Conservation (phyloP, 108 stramenopile genomes). For the Fragilariopsis cylindrus region DNA sequence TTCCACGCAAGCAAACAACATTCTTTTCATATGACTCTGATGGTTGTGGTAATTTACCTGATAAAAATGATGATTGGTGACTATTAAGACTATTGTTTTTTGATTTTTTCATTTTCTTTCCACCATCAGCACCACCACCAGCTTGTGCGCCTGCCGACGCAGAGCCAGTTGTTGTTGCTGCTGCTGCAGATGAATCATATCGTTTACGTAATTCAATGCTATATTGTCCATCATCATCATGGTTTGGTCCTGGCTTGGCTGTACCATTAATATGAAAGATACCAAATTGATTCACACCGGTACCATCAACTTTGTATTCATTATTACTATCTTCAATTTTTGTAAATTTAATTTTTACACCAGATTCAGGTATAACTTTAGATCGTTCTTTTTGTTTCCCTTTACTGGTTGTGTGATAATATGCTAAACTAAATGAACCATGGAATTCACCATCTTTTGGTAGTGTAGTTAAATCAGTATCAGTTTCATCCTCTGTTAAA, state of each 20-base stretch:
- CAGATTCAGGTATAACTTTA: slow-evolving; percentile 68
- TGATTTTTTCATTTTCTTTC: slow-evolving; percentile 28
- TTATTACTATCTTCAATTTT: slow-evolving; percentile 18
- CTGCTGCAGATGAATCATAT: slow-evolving; percentile 45
- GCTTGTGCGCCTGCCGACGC: background rate
- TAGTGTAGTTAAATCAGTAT: slow-evolving; percentile 54
- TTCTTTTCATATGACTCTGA: slow-evolving; percentile 45
- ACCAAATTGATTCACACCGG: slow-evolving; percentile 76
- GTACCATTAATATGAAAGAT: slow-evolving; percentile 74
- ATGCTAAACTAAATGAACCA: slow-evolving; percentile 78
- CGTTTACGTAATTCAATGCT: slow-evolving; percentile 64
- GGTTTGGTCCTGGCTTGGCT: slow-evolving; percentile 55
- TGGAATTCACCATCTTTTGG: slow-evolving; percentile 82
- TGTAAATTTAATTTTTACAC: slow-evolving; percentile 75
- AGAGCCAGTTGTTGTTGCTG: background rate
- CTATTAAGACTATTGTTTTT: slow-evolving; percentile 16
- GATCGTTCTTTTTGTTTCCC: slow-evolving; percentile 75
- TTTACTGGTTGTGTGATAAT: slow-evolving; percentile 61
- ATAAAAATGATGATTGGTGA: background rate
- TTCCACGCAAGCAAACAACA: slow-evolving; percentile 75
- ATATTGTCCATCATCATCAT: slow-evolving; percentile 47
- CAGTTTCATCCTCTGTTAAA: slow-evolving; percentile 57
- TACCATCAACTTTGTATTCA: slow-evolving; percentile 68
- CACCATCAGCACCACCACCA: background rate
- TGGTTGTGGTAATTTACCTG: slow-evolving; percentile 49